These are phyloP conservation scores for Glarea lozoyensis DNA, from an alignment of 495 filamentous ascomycete species.

Conservation along the genomic window DNA sequence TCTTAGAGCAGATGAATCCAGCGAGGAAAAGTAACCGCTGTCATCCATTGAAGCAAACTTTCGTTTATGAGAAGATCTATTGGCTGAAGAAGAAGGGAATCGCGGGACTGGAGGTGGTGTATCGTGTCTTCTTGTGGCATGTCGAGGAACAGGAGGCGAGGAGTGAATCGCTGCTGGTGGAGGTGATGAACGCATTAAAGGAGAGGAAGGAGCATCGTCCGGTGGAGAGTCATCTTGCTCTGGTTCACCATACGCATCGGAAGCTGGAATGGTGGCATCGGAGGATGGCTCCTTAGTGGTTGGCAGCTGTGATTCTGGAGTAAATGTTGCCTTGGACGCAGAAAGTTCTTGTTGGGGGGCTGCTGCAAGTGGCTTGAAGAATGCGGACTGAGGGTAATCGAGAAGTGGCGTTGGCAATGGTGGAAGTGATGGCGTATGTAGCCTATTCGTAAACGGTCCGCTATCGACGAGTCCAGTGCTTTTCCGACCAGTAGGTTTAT, in stretches of 20 bases:
- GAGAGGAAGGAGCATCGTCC: slow-evolving; percentile 49
- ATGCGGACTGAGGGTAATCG: slow-evolving; percentile 2
- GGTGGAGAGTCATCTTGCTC: slow-evolving; percentile 35
- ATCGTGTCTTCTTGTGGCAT: slow-evolving; percentile 51
- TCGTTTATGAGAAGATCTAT: slow-evolving; percentile 53
- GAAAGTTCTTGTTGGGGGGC: slow-evolving; percentile 12
- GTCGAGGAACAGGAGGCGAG: slow-evolving; percentile 74
- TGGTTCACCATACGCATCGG: slow-evolving; percentile 66
- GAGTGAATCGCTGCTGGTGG: slow-evolving; percentile 49
- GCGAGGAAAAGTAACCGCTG: slow-evolving; percentile 92
- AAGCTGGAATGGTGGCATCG: slow-evolving; percentile 89
- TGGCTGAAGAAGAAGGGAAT: slow-evolving; percentile 45
- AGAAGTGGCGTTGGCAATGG: slow-evolving; percentile 6
- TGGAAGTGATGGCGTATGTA: slow-evolving; percentile 8
- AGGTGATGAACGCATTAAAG: slow-evolving; percentile 44
- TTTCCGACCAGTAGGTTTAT: slow-evolving; percentile 63
- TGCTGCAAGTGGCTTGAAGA: slow-evolving; percentile 14
- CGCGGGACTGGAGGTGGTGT: slow-evolving; percentile 67
- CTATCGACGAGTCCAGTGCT: slow-evolving; percentile 16
- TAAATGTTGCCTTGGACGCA: slow-evolving; percentile 7
- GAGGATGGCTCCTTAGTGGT: slow-evolving; percentile 62
- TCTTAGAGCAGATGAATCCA: slow-evolving; percentile 88
- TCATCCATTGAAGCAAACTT: slow-evolving; percentile 76
- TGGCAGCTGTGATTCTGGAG: slow-evolving; percentile 10
- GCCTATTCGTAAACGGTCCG: too few relatives aligned